Evolutionary conservation across 176 grass and related monocot genomes (phyloP), one percentile per base, ranked within the genome.

Genomic region (Stipa capillata): DNA sequence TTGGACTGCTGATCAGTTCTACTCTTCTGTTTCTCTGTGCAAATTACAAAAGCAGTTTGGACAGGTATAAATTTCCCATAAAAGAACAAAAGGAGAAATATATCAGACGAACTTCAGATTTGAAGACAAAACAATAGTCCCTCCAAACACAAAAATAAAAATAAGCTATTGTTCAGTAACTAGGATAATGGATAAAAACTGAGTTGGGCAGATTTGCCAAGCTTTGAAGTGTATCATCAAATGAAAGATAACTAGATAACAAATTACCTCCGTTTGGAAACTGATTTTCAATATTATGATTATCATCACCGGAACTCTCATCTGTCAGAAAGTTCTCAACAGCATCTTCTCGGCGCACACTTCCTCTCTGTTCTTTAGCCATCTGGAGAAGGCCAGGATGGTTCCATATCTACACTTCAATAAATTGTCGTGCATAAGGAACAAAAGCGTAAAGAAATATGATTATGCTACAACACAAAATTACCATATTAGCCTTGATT

Each of bases 321-420:
- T 98, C 96, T 76, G 86, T 87, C 63, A 94, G 76, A 78, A 98
- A 98, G 44, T 88, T 89, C 61, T 98, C 92, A 44, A 89, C 81
- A 56, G 82, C 79, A 86, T 87, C 83, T 88, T 98, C 92, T 80
- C 48, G 72, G 21, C 82, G 84, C 48, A 84, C 80, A 88, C 44
- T 86, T 86, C 85, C 57, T 67, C 50, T 94, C 48, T 94, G 90
- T 61, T 98, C 92, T 93, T 93, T 98, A 68, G 83, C 68, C 90
- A 98, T 89, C 84, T 82, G 87, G 43, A 98, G 87, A 48, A 98
- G 92, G 47, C 92, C 96, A 56, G 96, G 96, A 87, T 98, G 96
- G 55, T 98, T 98, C 96, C 96, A 98, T 79, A 98, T 88, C 96
- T 98, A 73, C 67, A 83, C 28, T 51, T 69, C 18, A 62, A 80